phyloP scores from a whole-genome alignment of 2,329 filamentous ascomycete genomes.

The Aulographum hederae region DNA sequence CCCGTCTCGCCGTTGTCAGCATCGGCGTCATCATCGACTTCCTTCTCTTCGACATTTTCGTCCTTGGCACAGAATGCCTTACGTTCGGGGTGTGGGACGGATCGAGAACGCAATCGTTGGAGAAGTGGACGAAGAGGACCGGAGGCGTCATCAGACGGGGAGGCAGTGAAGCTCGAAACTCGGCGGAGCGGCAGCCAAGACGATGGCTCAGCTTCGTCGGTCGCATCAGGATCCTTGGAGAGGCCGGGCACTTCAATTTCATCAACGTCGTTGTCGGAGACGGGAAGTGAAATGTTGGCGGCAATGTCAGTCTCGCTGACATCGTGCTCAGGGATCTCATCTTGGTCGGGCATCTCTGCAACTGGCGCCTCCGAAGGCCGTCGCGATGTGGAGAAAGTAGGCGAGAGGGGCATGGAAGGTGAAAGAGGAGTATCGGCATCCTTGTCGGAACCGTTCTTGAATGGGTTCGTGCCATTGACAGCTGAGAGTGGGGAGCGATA shows the following conservation, averaged over 20 bases:
- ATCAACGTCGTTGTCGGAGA: slow-evolving; percentile 47
- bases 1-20: not conserved
- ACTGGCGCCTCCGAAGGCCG: not conserved
- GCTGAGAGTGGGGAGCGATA: not conserved
- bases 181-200: not conserved
- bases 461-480: not conserved
- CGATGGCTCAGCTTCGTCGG: too few species aligned
- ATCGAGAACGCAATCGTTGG: not conserved
- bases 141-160: not conserved
- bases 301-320: slow-evolving; percentile 28
- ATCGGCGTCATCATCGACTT: not conserved
- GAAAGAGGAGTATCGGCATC: not conserved
- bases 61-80: too few species aligned
- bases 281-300: slow-evolving; percentile 49
- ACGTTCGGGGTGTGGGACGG: too few species aligned
- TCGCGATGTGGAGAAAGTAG: not conserved
- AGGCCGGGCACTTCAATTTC: slow-evolving; percentile 69
- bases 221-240: slow-evolving; percentile 46
- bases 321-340: slow-evolving; percentile 21
- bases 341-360: not conserved
- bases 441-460: not conserved
- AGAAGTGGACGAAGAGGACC: not conserved
- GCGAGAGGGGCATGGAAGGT: not conserved
- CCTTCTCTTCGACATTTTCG: not conserved
- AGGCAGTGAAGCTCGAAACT: not conserved